Base-by-base conservation (phyloP, 345 rosid genomes). In the Microcos paniculata region DNA sequence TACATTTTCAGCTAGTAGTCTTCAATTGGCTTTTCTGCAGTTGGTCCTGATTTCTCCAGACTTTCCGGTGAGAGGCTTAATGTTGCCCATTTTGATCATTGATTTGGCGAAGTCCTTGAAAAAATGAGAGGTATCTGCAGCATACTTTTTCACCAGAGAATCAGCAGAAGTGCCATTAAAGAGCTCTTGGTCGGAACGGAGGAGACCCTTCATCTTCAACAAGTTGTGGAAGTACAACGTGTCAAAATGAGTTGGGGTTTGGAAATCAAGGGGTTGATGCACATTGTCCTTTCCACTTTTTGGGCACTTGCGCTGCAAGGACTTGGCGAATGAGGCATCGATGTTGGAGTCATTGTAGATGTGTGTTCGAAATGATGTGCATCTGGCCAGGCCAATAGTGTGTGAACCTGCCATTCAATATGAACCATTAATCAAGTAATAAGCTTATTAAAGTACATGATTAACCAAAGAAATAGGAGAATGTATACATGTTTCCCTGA, bases 81-180 rank as follows among this genome's bases (percentile, higher is more conserved):
- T 78, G 70, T 84, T 84, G 11, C 88, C 85, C 89, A 87, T 80
- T 63, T 77, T 85, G 70, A 83, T 42, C 87, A 78, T 84, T n/a
- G 84, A 82, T 55, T 69, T 42, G 19, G 79, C 52, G 56, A 87
- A 85, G 45, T 79, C 80, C 18, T 74, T 45, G 23, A 83, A 81
- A 75, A 88, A 88, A 18, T 11, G 19, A 1, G 76, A 13, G 24
- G 59, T 61, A 79, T 71, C 67, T 0, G 13, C 46, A 31, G 83
- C 81, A 73, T 82, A 87, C 30, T 14, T 3, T 23, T 62, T 75
- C 18, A 82, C 87, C 26, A 82, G 48, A 23, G 55, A 2, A 63
- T 79, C 78, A 19, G 68, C 57, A 28, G 56, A 6, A 6, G 76
- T 57, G 8, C 75, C 79, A 30, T 72, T 86, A 62, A 78, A 82